Conservation (phyloP, 2,329 filamentous ascomycete genomes). For the Trichoderma pleuroti region DNA sequence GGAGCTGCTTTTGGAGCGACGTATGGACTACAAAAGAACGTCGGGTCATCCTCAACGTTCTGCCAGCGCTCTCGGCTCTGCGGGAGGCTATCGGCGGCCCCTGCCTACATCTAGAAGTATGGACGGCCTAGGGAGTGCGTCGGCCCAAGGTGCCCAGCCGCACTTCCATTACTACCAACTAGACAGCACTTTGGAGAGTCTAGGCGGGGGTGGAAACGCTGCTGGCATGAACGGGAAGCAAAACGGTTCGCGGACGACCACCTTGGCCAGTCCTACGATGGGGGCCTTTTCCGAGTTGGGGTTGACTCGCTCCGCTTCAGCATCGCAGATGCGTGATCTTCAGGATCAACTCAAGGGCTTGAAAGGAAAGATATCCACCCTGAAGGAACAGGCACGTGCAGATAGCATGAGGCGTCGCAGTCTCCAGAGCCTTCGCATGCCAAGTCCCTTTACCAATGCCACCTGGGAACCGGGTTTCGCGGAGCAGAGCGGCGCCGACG, state of each 20-base stretch:
- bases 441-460: constrained; percentile 75
- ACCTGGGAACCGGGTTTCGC: constrained; percentile 32
- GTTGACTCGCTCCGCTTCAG: constrained; percentile 64
- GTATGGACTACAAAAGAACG: constrained; percentile 26
- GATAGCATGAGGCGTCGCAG: constrained; percentile 77
- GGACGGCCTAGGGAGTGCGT: constrained; percentile 37
- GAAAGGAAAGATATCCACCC: constrained; percentile 76
- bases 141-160: constrained; percentile 15
- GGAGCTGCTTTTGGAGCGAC: constrained; percentile 24
- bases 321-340: constrained; percentile 67
- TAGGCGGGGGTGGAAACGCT: constrained; percentile 48
- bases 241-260: constrained; percentile 34
- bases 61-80: constrained; percentile 60
- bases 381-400: constrained; percentile 74
- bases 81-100: constrained; percentile 55
- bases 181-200: constrained; percentile 47
- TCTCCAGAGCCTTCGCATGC: constrained; percentile 68
- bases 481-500: constrained; percentile 26
- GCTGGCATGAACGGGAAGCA: constrained; percentile 28
- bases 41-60: constrained; percentile 50
- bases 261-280: constrained; percentile 45
- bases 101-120: constrained; percentile 42
- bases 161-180: constrained; percentile 34
- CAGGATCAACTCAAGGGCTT: constrained; percentile 83
- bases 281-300: constrained; percentile 44